Base-by-base conservation (phyloP, 1,284 basidiomycete species). In the Marasmius sp. region DNA sequence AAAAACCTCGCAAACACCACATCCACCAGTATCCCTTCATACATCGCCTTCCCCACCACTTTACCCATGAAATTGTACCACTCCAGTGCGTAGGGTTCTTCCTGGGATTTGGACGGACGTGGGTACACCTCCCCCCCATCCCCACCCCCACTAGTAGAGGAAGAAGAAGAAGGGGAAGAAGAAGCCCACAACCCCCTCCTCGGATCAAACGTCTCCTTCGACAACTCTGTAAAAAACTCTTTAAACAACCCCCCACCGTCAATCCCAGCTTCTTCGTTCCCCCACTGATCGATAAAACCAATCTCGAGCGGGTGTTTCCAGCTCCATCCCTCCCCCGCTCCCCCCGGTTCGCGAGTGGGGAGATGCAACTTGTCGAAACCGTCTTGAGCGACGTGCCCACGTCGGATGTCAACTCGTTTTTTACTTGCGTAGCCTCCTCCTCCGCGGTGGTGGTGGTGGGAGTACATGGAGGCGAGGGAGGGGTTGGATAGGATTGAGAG, bases 241-340 rank as follows among this genome's bases (percentile, higher is more conserved):
- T 99, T 99, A 81, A 98, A 98, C 8, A 99, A 87, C 0, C 97
- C 97, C 2, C 97, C 96, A 1, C 97, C 97, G 69, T 99, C 96
- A 38, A 97, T 96, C 0, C 95, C 94, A 36, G 90, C 89, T 71
- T 96, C 94, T 67, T 86, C 85, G 62, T 89, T 79, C 10, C 93
- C 95, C 65, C 88, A 97, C 77, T 95, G 87, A 76, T 98, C 95
- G 37, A 97, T 83, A 72, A 99, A 99, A 10, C 85, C 84, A 69
- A 99, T 98, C 71, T 92, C 84, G 22, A 99, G 83, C 9, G 86
- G 85, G 37, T 82, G 82, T 77, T 95, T 96, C 69, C 98, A 74
- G 66, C 91, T 85, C 3, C 85, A 81, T n/a, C 1, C 94, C 93
- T 22, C 83, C 85, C 27, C 27, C 27, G 27, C n/a, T n/a, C n/a